Percentiles rank a stretch among this genome's conserved stretches.
Conservation (phyloP, 2,329 filamentous ascomycete species). For the Fusarium phyllophilum region DNA sequence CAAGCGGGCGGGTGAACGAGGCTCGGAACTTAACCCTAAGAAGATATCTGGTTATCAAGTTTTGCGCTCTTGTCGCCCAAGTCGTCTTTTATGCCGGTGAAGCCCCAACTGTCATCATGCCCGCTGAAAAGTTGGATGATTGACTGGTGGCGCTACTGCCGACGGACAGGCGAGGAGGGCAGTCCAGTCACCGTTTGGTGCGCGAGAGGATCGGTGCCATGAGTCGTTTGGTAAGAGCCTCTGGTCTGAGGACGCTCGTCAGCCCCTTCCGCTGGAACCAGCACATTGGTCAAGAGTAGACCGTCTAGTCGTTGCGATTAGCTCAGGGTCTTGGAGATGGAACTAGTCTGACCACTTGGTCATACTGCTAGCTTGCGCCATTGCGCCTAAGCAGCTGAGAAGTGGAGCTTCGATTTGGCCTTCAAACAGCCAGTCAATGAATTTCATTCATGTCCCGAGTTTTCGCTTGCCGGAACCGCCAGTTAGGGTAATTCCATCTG, state of each 20-base stretch:
- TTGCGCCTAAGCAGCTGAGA: slow-evolving; percentile 33
- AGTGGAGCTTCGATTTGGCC: slow-evolving; percentile 59
- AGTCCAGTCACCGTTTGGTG: slow-evolving; percentile 67
- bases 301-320: slow-evolving; percentile 50
- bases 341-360: slow-evolving; percentile 31
- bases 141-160: slow-evolving; percentile 43
- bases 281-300: slow-evolving; percentile 62
- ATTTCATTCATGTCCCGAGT: slow-evolving; percentile 50
- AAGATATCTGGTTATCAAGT: slow-evolving; percentile 74
- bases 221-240: slow-evolving; percentile 82
- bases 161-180: slow-evolving; percentile 62
- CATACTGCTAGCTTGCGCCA: slow-evolving; percentile 36
- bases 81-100: slow-evolving; percentile 69
- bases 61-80: slow-evolving; percentile 78
- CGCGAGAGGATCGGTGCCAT: slow-evolving; percentile 73
- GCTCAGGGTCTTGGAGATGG: slow-evolving; percentile 35
- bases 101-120: slow-evolving; percentile 44
- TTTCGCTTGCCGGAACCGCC: slow-evolving; percentile 57
- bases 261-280: slow-evolving; percentile 72
- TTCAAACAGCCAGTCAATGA: slow-evolving; percentile 59
- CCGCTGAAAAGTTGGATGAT: slow-evolving; percentile 63
- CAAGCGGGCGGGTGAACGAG: slow-evolving; percentile 66
- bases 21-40: slow-evolving; percentile 99
- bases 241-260: slow-evolving; percentile 79
- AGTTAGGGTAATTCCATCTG: slow-evolving; percentile 42